phyloP scores from a whole-genome alignment of 805 yeast species.

The Scheffersomyces stipitis region DNA sequence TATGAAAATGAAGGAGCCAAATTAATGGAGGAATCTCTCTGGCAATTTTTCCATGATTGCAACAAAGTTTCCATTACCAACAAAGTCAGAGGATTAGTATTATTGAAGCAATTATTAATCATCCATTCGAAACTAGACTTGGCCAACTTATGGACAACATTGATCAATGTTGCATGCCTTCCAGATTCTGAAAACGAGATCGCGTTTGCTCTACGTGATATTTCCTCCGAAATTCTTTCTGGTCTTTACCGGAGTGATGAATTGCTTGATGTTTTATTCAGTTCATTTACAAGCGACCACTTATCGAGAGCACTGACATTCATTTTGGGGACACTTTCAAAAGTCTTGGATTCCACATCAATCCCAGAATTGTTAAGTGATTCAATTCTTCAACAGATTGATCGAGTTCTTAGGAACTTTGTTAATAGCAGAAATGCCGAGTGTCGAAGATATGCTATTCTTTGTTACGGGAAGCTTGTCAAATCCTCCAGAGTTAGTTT shows the following conservation, averaged over 20 bases:
- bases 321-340: conserved; percentile 24
- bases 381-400: conserved; percentile 21
- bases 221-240: conserved; percentile 28
- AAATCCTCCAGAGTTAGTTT: conserved; percentile 20
- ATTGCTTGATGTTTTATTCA: conserved; percentile 14
- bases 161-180: conserved; percentile 18
- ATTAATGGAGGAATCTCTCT: conserved; percentile 15
- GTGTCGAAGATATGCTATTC: conserved; percentile 36
- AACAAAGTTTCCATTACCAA: conserved; percentile 7
- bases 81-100: conserved; percentile 30
- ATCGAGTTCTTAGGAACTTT: conserved; percentile 23
- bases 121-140: conserved; percentile 20
- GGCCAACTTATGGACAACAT: conserved; percentile 22
- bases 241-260: conserved; percentile 25
- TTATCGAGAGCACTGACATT: conserved; percentile 13
- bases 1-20: conserved; percentile 15
- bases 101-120: conserved; percentile 37
- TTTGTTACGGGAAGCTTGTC: conserved; percentile 38
- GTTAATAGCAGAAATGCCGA: conserved; percentile 32
- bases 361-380: conserved; percentile 17
- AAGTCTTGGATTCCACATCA: conserved; percentile 20
- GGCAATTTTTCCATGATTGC: conserved; percentile 10
- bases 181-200: conserved; percentile 15
- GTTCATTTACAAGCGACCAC: neutral
- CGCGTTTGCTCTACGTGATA: conserved; percentile 26